Evolutionary conservation across 192 early-diverging fungal genomes (phyloP), one percentile per base, ranked within the genome.

Genomic region (Pilobolus umbonatus): DNA sequence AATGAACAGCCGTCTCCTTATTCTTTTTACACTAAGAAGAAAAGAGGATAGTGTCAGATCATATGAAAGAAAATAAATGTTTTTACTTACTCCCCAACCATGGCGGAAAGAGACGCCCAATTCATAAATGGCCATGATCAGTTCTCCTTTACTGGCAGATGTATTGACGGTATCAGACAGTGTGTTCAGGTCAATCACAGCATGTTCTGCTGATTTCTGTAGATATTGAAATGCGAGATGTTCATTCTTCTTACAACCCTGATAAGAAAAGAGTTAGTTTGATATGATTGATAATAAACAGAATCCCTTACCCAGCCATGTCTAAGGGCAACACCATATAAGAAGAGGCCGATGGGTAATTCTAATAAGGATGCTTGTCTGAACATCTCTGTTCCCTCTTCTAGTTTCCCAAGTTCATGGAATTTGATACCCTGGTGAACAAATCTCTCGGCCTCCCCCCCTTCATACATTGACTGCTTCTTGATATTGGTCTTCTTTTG

Each of bases 101-200:
- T 91, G 85, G 43, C 82, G 75, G 44, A 85, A 91, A 53, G 83
- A 85, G 57, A 86, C 79, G 1, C 87, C 89, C 9, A 91, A 68
- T 65, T 91, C 89, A 55, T 88, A 88, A 36, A 91, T 82, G 4
- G 89, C 88, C 81, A 90, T 83, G 4, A 85, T 83, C 49, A 90
- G 61, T 60, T 88, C 88, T 28, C 83, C 80, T 48, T 79, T 82
- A 28, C 82, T 76, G 25, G 83, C 80, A 5, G 76, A 80, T 35
- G 61, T 79, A 32, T 81, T 78, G 1, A 68, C 68, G 11, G 39
- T 53, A 2, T 21, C 31, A 9, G 42, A 45, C 12, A 59, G 45
- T 6, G 60, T 49, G 8, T 86, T 82, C 31, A 88, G 73, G 25
- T 84, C 84, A 9, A 67, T 65, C 45, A 88, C 80, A 2, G 86